These are phyloP conservation scores for Pelargonium myrrhifolium DNA, from an alignment of 441 rosid genomes.

Conservation along the genomic window DNA sequence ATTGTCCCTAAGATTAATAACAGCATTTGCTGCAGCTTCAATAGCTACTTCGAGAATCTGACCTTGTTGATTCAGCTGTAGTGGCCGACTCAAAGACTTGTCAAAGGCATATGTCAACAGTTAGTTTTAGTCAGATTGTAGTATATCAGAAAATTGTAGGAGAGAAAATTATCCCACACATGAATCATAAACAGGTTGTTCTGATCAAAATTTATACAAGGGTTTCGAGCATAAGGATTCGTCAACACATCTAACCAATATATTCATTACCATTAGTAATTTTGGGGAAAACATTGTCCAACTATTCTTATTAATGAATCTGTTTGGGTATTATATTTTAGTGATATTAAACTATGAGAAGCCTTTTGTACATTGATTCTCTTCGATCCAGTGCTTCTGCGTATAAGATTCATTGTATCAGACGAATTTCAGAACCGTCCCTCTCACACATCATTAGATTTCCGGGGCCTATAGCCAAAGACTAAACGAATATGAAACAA, in stretches of 20 bases:
- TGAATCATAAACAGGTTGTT: not conserved
- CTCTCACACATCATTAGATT: too few species aligned
- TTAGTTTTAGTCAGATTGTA: slow-evolving; percentile 15
- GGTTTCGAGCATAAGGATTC: not conserved
- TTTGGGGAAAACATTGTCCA: not conserved
- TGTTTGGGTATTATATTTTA: not conserved
- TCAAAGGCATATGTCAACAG: slow-evolving; percentile 21
- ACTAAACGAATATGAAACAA: not conserved
- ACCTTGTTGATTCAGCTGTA: slow-evolving; percentile 60
- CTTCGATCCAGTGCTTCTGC: not conserved
- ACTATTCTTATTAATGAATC: not conserved
- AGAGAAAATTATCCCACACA: not conserved
- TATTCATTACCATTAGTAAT: not conserved
- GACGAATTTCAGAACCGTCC: not conserved
- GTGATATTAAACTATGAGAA: not conserved
- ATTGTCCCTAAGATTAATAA: slow-evolving; percentile 50
- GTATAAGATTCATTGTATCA: too few species aligned
- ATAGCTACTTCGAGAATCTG: slow-evolving; percentile 68
- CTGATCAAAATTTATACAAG: not conserved
- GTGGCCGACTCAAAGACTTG: slow-evolving; percentile 63
- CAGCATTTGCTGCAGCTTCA: slow-evolving; percentile 74
- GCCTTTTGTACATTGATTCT: not conserved
- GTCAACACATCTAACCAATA: not conserved
- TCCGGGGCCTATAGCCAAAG: not conserved
- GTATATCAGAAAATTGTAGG: not conserved